Conservation (phyloP, 805 yeast genomes). For the Lipomyces starkeyi region DNA sequence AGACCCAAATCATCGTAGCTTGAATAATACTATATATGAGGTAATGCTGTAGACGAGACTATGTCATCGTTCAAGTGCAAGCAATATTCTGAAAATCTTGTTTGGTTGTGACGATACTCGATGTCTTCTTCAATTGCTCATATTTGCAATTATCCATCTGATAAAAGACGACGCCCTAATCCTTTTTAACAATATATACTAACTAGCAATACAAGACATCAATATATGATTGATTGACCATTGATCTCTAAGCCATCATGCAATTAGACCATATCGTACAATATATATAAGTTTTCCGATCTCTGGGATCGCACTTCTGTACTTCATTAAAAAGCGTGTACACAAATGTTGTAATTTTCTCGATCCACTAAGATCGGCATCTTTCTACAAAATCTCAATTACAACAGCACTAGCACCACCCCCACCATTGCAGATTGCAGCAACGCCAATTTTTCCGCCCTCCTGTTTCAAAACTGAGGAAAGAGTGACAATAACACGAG, state of each 20-base stretch:
- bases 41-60: too few relatives aligned
- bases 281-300: background rate
- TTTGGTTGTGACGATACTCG: too few relatives aligned
- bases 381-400: constrained; percentile 47
- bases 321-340: background rate
- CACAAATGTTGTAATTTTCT: background rate
- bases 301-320: background rate
- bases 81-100: too few relatives aligned
- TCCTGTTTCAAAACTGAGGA: constrained; percentile 82
- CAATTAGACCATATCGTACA: background rate
- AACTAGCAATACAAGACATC: background rate
- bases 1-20: too few relatives aligned
- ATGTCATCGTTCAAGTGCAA: too few relatives aligned
- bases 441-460: constrained; percentile 85
- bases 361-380: background rate
- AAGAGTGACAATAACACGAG: constrained; percentile 89
- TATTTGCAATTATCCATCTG: too few relatives aligned
- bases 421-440: constrained; percentile 99
- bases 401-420: constrained; percentile 98
- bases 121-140: too few relatives aligned
- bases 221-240: background rate
- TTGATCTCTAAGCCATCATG: background rate
- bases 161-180: too few relatives aligned
- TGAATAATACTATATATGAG: too few relatives aligned
- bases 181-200: background rate